Evolutionary conservation across 2,329 filamentous ascomycete species (phyloP).

Genomic region (Tolypocladium nubicola): DNA sequence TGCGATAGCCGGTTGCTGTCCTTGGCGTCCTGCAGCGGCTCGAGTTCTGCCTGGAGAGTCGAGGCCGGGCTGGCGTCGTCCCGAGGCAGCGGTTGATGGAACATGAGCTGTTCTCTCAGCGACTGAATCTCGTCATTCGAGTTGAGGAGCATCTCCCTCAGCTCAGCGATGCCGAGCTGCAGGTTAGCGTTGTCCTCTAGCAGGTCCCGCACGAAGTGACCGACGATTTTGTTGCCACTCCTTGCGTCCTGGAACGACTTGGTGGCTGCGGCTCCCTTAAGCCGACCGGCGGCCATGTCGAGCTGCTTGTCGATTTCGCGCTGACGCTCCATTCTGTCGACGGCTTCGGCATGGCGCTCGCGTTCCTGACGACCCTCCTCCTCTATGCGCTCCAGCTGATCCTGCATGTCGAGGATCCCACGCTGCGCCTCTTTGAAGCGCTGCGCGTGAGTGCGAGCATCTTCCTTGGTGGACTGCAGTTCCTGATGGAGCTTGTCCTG

Average conservation of each 20-base stretch:
- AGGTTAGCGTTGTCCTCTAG: slow-evolving; percentile 91
- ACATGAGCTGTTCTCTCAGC: slow-evolving; percentile 68
- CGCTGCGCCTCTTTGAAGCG: slow-evolving; percentile 81
- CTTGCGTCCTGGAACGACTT: slow-evolving; percentile 52
- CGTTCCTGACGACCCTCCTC: slow-evolving; percentile 70
- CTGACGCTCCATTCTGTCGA: slow-evolving; percentile 75
- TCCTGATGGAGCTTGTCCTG: slow-evolving; percentile 62
- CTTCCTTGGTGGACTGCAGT: slow-evolving; percentile 56
- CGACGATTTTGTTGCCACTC: slow-evolving; percentile 62
- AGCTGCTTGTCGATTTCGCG: slow-evolving; percentile 75
- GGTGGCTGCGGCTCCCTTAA: slow-evolving; percentile 70
- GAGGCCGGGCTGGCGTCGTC: slow-evolving; percentile 29
- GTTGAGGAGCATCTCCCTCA: slow-evolving; percentile 79
- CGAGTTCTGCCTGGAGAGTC: slow-evolving; percentile 64
- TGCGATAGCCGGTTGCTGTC: slow-evolving; percentile 37
- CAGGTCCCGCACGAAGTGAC: slow-evolving; percentile 91
- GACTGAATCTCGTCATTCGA: slow-evolving; percentile 92
- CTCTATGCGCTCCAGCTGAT: slow-evolving; percentile 83
- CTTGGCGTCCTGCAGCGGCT: slow-evolving; percentile 28
- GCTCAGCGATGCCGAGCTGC: slow-evolving; percentile 82
- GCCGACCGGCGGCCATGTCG: slow-evolving; percentile 63
- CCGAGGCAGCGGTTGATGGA: slow-evolving; percentile 57
- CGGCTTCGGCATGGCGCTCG: slow-evolving; percentile 69
- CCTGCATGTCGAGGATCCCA: slow-evolving; percentile 66
- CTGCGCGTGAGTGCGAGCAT: slow-evolving; percentile 67